Evolutionary conservation across 306 rosid genomes (phyloP), one percentile per base, ranked within the genome.

Genomic region (Vigna unguiculata): DNA sequence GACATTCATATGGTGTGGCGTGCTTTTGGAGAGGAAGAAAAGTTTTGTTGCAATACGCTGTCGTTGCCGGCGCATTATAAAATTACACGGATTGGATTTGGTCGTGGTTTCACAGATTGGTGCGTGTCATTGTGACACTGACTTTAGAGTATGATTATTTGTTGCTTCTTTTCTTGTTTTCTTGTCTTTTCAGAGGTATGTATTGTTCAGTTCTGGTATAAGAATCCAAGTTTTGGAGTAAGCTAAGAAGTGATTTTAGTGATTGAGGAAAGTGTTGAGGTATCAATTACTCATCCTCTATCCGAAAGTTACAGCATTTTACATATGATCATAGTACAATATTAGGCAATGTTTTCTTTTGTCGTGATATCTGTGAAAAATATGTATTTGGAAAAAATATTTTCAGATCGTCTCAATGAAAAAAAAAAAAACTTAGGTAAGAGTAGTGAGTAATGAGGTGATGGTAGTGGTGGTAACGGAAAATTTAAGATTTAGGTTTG

Each of bases 21-120:
- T 57, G 82, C 75, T 61, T 9, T 19, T 41, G 38, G 13, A 19
- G 40, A 13, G 46, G 38, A 61, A 24, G 48, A 53, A 59, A 24
- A 2, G 19, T 20, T 52, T 38, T 12, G 45, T 30, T 20, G 68
- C 60, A 75, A 41, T 47, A 9, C 41, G 82, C 61, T 9, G 19
- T 9, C 12, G 12, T 62, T 78, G 86, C 88, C 86, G 86, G 86
- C 88, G 28, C 30, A 77, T 19, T 45, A 77, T 67, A 77, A 66
- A 49, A 61, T 16, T 30, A 14, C 45, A 3, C 24, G 15, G 25
- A n/a, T 45, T 78, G 53, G 79, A 79, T 55, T 63, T 6, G 74
- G 64, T 74, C 75, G 15, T 70, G 14, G 22, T 64, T 46, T 63
- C 74, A 70, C 60, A 16, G 24, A 32, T 41, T 32, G 41, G 15